Conservation (phyloP, 106 monocot genomes). For the Vanilla planifolia region DNA sequence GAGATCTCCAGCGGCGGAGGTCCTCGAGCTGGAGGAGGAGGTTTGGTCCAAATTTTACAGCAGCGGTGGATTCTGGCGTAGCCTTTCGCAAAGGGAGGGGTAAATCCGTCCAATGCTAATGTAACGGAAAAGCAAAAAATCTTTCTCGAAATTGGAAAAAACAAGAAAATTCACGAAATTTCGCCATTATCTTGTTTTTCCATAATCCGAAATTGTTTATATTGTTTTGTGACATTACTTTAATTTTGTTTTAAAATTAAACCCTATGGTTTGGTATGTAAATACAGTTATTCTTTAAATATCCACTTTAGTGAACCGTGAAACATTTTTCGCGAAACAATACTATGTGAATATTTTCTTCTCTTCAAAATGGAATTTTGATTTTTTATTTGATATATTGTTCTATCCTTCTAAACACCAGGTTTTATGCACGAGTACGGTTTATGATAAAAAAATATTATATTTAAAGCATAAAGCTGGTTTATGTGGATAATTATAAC, state of each 20-base stretch:
- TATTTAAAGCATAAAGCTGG: too few relatives aligned
- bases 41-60: slow-evolving; percentile 48
- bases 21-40: slow-evolving; percentile 46
- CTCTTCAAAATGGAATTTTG: too few relatives aligned
- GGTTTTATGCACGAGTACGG: too few relatives aligned
- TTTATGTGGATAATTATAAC: too few relatives aligned
- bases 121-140: not conserved
- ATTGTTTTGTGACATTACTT: not conserved
- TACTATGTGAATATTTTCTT: too few relatives aligned
- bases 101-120: not conserved
- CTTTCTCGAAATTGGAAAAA: not conserved
- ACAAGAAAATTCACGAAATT: not conserved
- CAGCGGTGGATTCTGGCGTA: slow-evolving; percentile 81
- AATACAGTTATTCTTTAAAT: not conserved
- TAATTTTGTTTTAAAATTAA: not conserved
- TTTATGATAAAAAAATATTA: too few relatives aligned
- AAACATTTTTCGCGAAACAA: too few relatives aligned
- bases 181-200: not conserved
- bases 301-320: too few relatives aligned
- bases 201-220: not conserved
- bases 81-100: slow-evolving; percentile 45
- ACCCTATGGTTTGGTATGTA: not conserved
- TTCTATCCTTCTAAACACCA: too few relatives aligned
- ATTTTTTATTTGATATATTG: too few relatives aligned
- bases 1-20: slow-evolving; percentile 22